A percentile compares a stretch with the other conserved stretches of the same genome.
These are phyloP conservation scores for Prillingera fragicola DNA, from an alignment of 1,284 basidiomycete species.

Conservation along the genomic window DNA sequence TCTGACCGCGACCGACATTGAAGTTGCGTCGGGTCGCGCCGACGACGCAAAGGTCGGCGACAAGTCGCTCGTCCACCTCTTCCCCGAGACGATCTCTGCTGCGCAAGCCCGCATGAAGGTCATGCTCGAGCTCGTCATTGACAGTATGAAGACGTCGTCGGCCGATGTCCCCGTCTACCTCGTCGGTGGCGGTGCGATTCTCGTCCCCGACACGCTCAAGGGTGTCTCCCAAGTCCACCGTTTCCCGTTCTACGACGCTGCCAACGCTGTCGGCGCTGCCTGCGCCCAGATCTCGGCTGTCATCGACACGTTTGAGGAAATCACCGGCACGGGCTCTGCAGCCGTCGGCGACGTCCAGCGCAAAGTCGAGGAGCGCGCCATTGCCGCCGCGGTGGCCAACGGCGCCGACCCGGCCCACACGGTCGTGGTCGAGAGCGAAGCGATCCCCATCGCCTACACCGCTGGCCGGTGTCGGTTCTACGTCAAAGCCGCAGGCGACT, in stretches of 20 bases:
- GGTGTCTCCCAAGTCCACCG: constrained; percentile 54
- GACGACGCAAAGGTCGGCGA: constrained; percentile 51
- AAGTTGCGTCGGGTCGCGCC: constrained; percentile 47
- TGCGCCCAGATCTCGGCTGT: constrained; percentile 38
- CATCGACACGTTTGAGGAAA: constrained; percentile 40
- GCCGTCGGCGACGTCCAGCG: constrained; percentile 35
- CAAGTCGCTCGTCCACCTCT: constrained; percentile 39
- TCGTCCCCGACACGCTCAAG: constrained; percentile 47
- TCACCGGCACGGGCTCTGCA: constrained; percentile 5
- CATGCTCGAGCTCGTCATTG: constrained; percentile 53
- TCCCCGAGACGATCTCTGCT: constrained; percentile 38
- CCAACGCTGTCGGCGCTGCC: constrained; percentile 56
- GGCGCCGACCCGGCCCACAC: constrained; percentile 51
- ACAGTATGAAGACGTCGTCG: constrained; percentile 58
- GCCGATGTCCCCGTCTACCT: constrained; percentile 43
- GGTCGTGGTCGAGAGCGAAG: constrained; percentile 53
- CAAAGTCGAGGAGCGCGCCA: constrained; percentile 50
- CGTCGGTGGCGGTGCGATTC: constrained; percentile 35
- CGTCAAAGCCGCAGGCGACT: constrained; percentile 43
- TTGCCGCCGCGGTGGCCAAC: constrained; percentile 50
- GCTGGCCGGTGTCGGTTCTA: constrained; percentile 36
- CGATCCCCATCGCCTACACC: constrained; percentile 38
- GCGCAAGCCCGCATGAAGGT: constrained; percentile 49
- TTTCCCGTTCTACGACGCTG: constrained; percentile 54
- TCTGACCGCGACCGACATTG: constrained; percentile 56